Evolutionary conservation across 768 basidiomycete species (phyloP).

Genomic region (Leccinum subgranulosum): DNA sequence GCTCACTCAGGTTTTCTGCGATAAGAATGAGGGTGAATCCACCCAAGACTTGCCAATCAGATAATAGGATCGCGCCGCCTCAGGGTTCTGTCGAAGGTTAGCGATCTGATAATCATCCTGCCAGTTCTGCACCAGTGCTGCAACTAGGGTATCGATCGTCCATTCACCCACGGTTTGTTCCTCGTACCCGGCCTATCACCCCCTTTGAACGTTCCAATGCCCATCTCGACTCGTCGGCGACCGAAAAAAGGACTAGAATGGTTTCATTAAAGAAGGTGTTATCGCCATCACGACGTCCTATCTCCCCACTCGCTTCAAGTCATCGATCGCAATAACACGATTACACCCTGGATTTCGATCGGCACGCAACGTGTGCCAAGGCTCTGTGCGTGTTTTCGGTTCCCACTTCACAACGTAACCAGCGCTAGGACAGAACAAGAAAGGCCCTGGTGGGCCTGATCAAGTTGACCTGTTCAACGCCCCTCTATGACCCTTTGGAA

Average conservation of each 20-base stretch:
- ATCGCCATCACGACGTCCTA: not conserved
- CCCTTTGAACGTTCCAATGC: not conserved
- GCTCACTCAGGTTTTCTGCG: not conserved
- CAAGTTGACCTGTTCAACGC: not conserved
- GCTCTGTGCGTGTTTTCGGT: not conserved
- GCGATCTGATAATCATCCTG: not conserved
- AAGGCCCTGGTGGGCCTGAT: not conserved
- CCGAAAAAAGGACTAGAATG: not conserved
- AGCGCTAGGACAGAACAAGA: not conserved
- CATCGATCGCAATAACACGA: not conserved
- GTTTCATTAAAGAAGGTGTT: not conserved
- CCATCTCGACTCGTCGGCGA: not conserved
- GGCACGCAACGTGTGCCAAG: not conserved
- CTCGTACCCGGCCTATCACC: not conserved
- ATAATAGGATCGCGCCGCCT: not conserved
- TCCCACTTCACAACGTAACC: not conserved
- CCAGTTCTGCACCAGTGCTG: not conserved
- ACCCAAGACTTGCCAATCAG: not conserved
- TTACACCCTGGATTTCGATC: not conserved
- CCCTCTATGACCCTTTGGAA: not conserved
- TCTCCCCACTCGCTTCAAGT: not conserved
- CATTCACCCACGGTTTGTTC: not conserved
- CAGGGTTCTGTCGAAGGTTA: not conserved
- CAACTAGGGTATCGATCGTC: not conserved
- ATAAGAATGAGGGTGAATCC: not conserved